Evolutionary conservation across 371 early-diverging fungal species (phyloP), one percentile per base, ranked within the genome.

Genomic region (Zancudomyces culisetae): DNA sequence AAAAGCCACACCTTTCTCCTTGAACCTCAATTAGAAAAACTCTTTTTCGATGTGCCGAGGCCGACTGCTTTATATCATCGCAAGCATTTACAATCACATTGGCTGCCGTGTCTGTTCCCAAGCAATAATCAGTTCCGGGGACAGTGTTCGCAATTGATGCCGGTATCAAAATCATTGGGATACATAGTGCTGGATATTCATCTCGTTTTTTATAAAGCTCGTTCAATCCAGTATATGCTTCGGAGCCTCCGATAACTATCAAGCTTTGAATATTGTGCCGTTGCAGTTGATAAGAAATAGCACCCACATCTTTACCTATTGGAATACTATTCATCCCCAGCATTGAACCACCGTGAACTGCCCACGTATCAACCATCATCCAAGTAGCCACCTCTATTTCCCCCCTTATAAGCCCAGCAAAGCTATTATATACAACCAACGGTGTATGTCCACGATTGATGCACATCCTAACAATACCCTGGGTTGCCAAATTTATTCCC

Each of bases 1-100:
- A 70, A 64, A 83, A 98, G 1, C 99, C 99, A 62, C 87, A 86
- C 51, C 86, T 81, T 45, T 94, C 97, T 48, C 98, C 98, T 60
- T 92, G 92, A 23, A 96, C 90, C 73, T 98, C 99, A 21, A 98
- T 88, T 13, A 98, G 83, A 76, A 97, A 96, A 10, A 96, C 94
- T 30, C 90, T 79, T 47, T 86, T 86, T 58, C 90, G 77, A 39
- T 83, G 81, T 19, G 96, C 85, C 15, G 82, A 81, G 12, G 93
- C 90, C 52, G 83, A 86, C 60, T 88, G 83, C 66, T 87, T 87
- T 63, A 97, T 88, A 52, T 84, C 75, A 69, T 98, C 98, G 55
- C 93, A 89, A 2, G 90, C 73, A 35, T 80, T 80, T 52, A 92
- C 85, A 64, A 98, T 94, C 26, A 82, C 87, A 66, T 99, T 98